A percentile compares a stretch with the other conserved stretches of the same genome.
Conservation (phyloP, 352 stramenopile species). For the Pythium utonaiense region DNA sequence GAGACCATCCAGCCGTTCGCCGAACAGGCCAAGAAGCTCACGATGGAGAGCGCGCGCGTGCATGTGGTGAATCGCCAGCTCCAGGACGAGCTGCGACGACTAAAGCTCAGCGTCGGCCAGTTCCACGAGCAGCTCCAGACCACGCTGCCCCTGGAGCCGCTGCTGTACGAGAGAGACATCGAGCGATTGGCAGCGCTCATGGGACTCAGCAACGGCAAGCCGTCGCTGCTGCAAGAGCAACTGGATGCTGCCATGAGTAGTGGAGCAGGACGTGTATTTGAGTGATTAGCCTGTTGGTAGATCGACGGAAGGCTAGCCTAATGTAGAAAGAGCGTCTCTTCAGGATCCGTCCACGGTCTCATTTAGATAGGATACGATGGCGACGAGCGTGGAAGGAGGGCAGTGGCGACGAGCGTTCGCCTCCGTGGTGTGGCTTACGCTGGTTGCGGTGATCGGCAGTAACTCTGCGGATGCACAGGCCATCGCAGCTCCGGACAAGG, state of each 20-base stretch:
- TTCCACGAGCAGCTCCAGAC: conserved; percentile 41
- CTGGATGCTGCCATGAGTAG: background rate
- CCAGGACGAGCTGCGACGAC: conserved; percentile 41
- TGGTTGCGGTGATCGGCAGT: background rate
- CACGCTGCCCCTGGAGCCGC: conserved; percentile 45
- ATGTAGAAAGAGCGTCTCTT: background rate
- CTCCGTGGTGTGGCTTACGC: background rate
- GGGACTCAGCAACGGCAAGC: background rate
- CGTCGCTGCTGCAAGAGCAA: conserved; percentile 5
- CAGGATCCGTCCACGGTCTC: background rate
- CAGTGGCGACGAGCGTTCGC: too few species aligned
- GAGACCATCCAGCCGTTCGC: conserved; percentile 58
- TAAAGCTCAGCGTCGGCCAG: conserved; percentile 33
- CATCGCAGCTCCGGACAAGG: conserved; percentile 67
- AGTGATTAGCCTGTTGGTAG: background rate
- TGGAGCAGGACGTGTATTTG: too few species aligned
- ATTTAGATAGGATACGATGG: background rate
- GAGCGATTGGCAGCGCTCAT: conserved; percentile 8
- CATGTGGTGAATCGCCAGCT: conserved; percentile 48
- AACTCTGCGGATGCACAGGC: conserved; percentile 29
- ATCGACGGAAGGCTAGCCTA: background rate
- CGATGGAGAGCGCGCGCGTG: conserved; percentile 44
- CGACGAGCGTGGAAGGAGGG: background rate
- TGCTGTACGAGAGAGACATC: conserved; percentile 53
- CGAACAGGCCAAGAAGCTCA: conserved; percentile 52